Evolutionary conservation across 129 eudicot species (phyloP), one percentile per base, ranked within the genome.

Genomic region (Tanacetum coccineum): DNA sequence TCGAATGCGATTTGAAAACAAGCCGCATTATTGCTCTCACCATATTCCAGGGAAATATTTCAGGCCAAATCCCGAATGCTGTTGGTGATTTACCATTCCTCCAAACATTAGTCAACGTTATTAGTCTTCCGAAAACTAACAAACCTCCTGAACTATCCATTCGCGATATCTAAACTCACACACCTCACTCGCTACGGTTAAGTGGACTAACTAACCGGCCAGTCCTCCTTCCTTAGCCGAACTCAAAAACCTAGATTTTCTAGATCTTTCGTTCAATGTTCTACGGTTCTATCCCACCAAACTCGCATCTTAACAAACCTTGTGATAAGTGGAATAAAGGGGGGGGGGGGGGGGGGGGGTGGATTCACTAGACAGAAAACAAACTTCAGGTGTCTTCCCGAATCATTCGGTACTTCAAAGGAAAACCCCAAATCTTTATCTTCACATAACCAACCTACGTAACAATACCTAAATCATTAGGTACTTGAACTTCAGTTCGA

Each of bases 361-460:
- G n/a, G n/a, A n/a, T n/a, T n/a, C 68, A 64, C 57, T 85, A 9
- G 81, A 69, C 69, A 26, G 86, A 14, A 85, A 85, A n/a, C 72
- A 73, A 62, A 3, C 75, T 85, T 44, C 82, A 0, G 91, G 91
- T 0, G 0, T 70, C 20, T 85, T 47, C 87, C 87, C 2, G 80
- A 75, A 2, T 78, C 80, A 4, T 79, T 81, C 19, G 84, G 84
- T 62, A 44, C 21, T 74, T 82, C 40, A 48, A 76, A 13, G 64
- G 71, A 18, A 12, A 20, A 62, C 54, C 9, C 78, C 66, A 6
- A 49, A 68, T 3, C 36, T 85, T 13, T 20, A 64, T 48, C 71
- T 85, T 13, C 81, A 7, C 81, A 81, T 63, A 85, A 85, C 73
- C 59, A 67, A 19, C 66, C 81, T 25, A 66, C 74, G 90, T 86